Conservation (phyloP, 2,329 filamentous ascomycete genomes). For the Pseudogymnoascus sp. region DNA sequence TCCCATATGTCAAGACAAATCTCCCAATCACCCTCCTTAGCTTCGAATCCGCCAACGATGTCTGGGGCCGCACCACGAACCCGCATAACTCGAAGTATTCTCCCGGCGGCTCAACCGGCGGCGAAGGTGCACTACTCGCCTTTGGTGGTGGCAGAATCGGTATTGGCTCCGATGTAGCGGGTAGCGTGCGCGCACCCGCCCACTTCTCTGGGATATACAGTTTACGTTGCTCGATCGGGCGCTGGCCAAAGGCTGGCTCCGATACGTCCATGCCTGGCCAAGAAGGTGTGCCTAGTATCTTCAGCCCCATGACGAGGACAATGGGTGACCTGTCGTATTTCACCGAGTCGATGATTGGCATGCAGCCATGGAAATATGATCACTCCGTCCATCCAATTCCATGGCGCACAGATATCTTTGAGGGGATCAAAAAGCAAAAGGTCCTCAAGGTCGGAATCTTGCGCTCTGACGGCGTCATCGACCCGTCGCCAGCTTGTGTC, state of each 20-base stretch:
- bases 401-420: conserved; percentile 59
- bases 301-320: conserved; percentile 86
- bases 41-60: conserved; percentile 39
- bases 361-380: conserved; percentile 86
- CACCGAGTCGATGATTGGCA: conserved; percentile 64
- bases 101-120: conserved; percentile 70
- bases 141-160: conserved; percentile 75
- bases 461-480: conserved; percentile 72
- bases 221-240: conserved; percentile 75
- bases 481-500: conserved; percentile 75
- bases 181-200: conserved; percentile 77
- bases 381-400: conserved; percentile 75
- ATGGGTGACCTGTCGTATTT: conserved; percentile 79
- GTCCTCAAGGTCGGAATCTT: conserved; percentile 67
- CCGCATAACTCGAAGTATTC: conserved; percentile 79
- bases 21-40: conserved; percentile 61
- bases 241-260: conserved; percentile 81
- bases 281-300: conserved; percentile 81
- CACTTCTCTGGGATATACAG: conserved; percentile 88
- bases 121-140: conserved; percentile 71
- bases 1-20: conserved; percentile 91
- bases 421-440: conserved; percentile 52
- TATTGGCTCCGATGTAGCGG: conserved; percentile 84
- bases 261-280: conserved; percentile 87
- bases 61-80: conserved; percentile 79